A percentile compares a stretch with the other conserved stretches of the same genome.
phyloP scores from a whole-genome alignment of 345 rosid species.

The Diplotaxis tenuifolia region DNA sequence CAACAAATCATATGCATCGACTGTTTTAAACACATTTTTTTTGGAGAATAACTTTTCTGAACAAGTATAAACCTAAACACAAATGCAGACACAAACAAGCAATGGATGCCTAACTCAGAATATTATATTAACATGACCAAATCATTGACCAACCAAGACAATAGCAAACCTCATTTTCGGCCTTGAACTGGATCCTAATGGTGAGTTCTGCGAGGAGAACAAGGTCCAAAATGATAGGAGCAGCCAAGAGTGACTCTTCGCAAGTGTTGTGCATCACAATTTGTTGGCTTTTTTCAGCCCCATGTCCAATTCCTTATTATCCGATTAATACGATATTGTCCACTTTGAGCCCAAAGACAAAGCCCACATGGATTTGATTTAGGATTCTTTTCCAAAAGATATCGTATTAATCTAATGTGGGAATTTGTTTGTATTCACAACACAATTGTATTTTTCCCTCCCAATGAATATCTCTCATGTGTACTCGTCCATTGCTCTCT shows the following conservation, averaged over 20 bases:
- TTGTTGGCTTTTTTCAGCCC: no score
- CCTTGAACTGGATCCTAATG: slow-evolving; percentile 80
- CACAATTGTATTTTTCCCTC: slow-evolving; percentile 92
- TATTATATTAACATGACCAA: neutral
- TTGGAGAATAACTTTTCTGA: neutral
- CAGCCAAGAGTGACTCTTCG: slow-evolving; percentile 96
- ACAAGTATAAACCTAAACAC: neutral
- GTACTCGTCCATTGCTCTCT: slow-evolving; percentile 99
- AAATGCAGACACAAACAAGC: neutral
- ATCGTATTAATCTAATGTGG: no score
- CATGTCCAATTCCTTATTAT: no score
- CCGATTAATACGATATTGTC: no score
- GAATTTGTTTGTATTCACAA: no score
- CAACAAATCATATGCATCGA: neutral
- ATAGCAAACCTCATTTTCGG: slow-evolving; percentile 69
- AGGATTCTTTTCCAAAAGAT: no score
- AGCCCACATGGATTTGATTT: no score
- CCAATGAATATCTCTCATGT: slow-evolving; percentile 98
- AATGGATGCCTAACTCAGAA: neutral
- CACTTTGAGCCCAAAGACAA: no score
- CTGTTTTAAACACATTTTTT: neutral
- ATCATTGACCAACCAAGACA: neutral
- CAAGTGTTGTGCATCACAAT: slow-evolving; percentile 94
- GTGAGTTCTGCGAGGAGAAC: slow-evolving; percentile 95
- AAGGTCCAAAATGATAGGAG: no score